Base-by-base conservation (phyloP, 2,329 filamentous ascomycete species). In the Aspergillus brasiliensis region DNA sequence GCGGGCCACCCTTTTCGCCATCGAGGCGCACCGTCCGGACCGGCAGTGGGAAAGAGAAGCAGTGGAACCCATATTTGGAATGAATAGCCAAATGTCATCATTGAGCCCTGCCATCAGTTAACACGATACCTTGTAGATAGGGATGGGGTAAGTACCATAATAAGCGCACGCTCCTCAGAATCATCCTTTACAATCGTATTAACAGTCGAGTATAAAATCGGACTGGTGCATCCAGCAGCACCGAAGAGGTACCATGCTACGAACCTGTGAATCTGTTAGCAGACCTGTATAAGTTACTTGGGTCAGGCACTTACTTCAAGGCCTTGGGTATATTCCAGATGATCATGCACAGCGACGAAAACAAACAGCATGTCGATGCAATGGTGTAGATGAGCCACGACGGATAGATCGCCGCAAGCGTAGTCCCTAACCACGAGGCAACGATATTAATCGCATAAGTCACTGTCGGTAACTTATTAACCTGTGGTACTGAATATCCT, bases 1-100 rank as follows among this genome's bases (percentile, higher is more conserved):
- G 82, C 76, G 0, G 80, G 79, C 73, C 81, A 83, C 0, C 81
- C 81, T 28, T 80, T 80, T 2, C 68, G 77, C 82, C 81, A 84
- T 34, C 77, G 71, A 0, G 81, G 81, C 0, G 79, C 79, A 3
- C 78, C 77, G 28, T 77, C 64, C 0, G 72, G 68, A 1, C 78
- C 78, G 0, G 75, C 76, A 0, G 78, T 80, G 0, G 78, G 79
- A 59, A 78, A 81, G 2, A 78, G 66, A 2, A 81, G 66, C 5
- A 81, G 69, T 0, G 78, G 78, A 4, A 80, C 76, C 79, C 79
- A 81, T 11, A 81, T 79, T 40, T 80, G 71, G 62, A 80, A 80
- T 0, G 76, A 79, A 59, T 80, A 81, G 37, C 78, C 78, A 49
- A 81, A 76, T 2, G 77, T 79, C 78, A 81, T 80, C 79, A 81